These are phyloP conservation scores for Decorospora gaudefroyi DNA, from an alignment of 2,329 filamentous ascomycete genomes.

Conservation along the genomic window DNA sequence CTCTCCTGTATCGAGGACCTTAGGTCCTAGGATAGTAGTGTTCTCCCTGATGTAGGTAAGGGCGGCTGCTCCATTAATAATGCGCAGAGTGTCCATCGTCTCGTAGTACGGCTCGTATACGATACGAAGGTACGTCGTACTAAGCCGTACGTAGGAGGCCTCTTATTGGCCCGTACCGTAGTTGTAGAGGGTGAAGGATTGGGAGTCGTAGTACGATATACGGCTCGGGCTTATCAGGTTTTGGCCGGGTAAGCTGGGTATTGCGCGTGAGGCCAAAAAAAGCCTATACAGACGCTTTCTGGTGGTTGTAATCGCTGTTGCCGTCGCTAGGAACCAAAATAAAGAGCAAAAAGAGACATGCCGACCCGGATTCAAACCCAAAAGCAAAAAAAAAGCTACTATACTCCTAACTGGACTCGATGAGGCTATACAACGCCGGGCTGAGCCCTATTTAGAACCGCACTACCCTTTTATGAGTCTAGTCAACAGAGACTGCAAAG, in stretches of 20 bases:
- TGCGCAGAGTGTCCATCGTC: too few relatives aligned
- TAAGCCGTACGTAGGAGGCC: neutral
- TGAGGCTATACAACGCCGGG: too few relatives aligned
- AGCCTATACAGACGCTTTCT: neutral
- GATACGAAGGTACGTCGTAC: too few relatives aligned
- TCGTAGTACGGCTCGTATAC: too few relatives aligned
- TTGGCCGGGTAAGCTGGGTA: neutral
- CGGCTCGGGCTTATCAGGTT: neutral
- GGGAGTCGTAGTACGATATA: neutral
- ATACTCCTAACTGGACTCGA: neutral
- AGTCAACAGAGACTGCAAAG: too few relatives aligned
- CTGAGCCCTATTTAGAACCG: too few relatives aligned
- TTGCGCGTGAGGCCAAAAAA: neutral
- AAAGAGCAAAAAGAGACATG: neutral
- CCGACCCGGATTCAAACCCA: neutral
- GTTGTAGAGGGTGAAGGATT: neutral
- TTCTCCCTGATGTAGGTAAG: too few relatives aligned
- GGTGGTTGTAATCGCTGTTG: neutral
- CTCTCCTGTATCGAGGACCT: too few relatives aligned
- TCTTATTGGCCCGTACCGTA: neutral
- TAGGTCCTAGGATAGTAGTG: too few relatives aligned
- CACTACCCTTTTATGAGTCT: too few relatives aligned
- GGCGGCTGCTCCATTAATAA: too few relatives aligned
- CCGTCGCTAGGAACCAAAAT: neutral
- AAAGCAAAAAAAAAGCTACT: neutral